These are phyloP conservation scores for Solanum bukasovii DNA, from an alignment of 257 asterid genomes.

Conservation along the genomic window DNA sequence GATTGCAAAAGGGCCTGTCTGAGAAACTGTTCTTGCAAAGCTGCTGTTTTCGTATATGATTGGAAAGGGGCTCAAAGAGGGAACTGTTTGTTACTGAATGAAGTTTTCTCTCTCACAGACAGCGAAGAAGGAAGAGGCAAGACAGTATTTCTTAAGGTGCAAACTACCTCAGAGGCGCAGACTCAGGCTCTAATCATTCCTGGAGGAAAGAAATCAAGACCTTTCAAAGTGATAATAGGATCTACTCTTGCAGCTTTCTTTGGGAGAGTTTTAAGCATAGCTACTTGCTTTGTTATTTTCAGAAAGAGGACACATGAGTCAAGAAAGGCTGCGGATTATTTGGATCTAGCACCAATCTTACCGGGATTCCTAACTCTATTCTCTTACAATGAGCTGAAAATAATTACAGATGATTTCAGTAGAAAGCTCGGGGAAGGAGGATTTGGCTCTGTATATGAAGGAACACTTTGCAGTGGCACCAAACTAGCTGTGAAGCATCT, in stretches of 20 bases:
- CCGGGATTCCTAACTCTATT: background rate
- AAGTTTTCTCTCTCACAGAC: background rate
- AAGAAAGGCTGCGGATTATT: background rate
- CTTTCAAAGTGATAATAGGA: too few species aligned
- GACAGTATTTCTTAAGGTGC: background rate
- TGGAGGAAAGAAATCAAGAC: too few species aligned
- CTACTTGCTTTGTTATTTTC: background rate
- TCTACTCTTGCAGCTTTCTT: background rate
- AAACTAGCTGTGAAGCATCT: constrained; percentile 14
- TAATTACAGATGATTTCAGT: constrained; percentile 2
- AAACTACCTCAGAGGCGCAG: background rate
- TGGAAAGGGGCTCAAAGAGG: background rate
- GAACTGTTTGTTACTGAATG: background rate
- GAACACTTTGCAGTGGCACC: background rate
- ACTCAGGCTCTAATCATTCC: too few species aligned
- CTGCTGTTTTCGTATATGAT: background rate
- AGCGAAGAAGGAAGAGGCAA: background rate
- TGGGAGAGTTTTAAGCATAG: background rate
- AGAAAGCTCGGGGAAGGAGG: constrained; percentile 19
- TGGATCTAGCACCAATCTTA: background rate
- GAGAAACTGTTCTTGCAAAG: constrained; percentile 2
- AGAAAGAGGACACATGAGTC: background rate
- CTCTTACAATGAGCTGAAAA: background rate
- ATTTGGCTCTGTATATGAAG: constrained; percentile 16
- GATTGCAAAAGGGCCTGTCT: background rate